These are phyloP conservation scores for Simplicillium aogashimaense DNA, from an alignment of 2,329 filamentous ascomycete genomes.

Conservation along the genomic window DNA sequence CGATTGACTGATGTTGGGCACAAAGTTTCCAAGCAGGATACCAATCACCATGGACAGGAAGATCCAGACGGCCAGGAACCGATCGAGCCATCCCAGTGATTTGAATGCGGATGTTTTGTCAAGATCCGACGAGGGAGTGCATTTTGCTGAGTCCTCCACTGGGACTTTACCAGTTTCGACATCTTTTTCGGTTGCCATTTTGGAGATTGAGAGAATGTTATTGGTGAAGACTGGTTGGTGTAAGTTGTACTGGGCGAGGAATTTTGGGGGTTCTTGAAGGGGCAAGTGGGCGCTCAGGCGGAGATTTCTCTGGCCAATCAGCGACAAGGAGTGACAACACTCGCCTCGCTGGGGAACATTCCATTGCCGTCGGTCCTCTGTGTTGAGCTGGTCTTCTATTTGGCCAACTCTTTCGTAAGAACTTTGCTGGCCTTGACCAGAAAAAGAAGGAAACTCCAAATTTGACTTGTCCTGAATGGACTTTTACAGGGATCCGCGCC, in stretches of 20 bases:
- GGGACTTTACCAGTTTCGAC: background rate
- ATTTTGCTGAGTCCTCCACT: background rate
- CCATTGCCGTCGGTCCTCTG: no score
- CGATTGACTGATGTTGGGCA: slow-evolving; percentile 43
- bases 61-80: slow-evolving; percentile 55
- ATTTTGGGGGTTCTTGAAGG: background rate
- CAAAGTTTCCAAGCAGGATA: slow-evolving; percentile 60
- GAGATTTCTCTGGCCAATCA: background rate
- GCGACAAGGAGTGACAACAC: background rate
- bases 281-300: background rate
- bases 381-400: no score
- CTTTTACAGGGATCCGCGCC: no score
- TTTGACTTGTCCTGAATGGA: no score
- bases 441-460: no score
- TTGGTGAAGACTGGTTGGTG: background rate
- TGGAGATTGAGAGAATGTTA: background rate
- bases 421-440: no score
- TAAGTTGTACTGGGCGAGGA: background rate
- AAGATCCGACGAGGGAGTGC: background rate
- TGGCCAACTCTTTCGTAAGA: no score
- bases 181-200: background rate
- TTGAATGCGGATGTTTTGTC: slow-evolving; percentile 29
- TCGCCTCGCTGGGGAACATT: background rate
- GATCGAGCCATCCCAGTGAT: slow-evolving; percentile 42
- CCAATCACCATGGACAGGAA: slow-evolving; percentile 64